Percentiles rank a stretch among this genome's conserved stretches.
Conservation (phyloP, 2,329 filamentous ascomycete genomes). For the Furcasterigmium sp. region DNA sequence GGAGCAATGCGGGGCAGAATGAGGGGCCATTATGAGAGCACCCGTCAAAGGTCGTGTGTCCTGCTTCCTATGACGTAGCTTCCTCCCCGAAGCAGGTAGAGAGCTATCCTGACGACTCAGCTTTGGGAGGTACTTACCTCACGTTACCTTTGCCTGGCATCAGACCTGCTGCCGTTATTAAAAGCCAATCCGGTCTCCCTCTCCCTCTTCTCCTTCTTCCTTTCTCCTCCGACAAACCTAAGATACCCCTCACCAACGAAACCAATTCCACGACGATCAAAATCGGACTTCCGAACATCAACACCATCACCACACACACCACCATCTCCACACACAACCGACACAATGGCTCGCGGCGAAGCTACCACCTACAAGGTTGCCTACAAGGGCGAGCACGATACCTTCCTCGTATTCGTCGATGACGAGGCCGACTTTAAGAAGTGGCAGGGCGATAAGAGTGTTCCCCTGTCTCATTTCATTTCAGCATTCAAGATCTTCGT, state of each 20-base stretch:
- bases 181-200: background rate
- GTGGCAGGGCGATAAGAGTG: constrained; percentile 75
- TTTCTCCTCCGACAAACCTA: background rate
- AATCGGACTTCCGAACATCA: constrained; percentile 5
- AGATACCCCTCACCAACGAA: constrained; percentile 3
- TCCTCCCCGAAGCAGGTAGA: too few species aligned
- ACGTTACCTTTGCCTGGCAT: too few species aligned
- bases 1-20: constrained; percentile 3
- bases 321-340: constrained; percentile 9
- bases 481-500: constrained; percentile 85
- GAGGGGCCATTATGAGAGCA: constrained; percentile 12
- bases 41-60: constrained; percentile 11
- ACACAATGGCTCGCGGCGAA: constrained; percentile 68
- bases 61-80: constrained; percentile 13
- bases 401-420: constrained; percentile 57
- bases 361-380: constrained; percentile 70
- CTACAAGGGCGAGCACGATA: constrained; percentile 66
- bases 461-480: constrained; percentile 80
- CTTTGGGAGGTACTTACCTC: background rate
- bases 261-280: constrained; percentile 3
- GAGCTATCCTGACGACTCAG: too few species aligned
- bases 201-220: background rate
- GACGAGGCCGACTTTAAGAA: constrained; percentile 62
- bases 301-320: constrained; percentile 8
- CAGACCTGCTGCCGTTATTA: background rate